Conservation (phyloP, 169 alveolate species). For the Miamiensis avidus region DNA sequence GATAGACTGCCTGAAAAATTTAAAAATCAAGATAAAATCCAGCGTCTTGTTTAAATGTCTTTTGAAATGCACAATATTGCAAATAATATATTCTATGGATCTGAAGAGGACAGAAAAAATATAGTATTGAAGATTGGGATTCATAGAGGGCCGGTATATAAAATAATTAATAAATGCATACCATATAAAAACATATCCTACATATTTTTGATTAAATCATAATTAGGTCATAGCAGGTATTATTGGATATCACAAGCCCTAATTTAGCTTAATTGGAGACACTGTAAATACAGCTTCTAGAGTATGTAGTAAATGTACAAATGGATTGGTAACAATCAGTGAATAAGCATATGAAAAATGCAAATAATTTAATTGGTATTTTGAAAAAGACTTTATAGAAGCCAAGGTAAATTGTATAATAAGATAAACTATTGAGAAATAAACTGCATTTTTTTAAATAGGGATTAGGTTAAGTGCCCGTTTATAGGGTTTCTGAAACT, state of each 20-base stretch:
- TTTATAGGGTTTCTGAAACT: neutral
- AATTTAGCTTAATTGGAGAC: constrained; percentile 86
- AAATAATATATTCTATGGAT: neutral
- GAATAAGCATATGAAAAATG: constrained; percentile 18
- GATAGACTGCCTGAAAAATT: neutral
- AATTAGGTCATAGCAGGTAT: constrained; percentile 87
- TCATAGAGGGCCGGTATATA: neutral
- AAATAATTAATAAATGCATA: no score
- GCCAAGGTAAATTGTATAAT: neutral
- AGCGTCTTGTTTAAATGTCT: neutral
- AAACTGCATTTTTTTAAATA: no score
- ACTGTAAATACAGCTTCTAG: constrained; percentile 87
- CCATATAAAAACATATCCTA: neutral
- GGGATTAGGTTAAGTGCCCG: neutral
- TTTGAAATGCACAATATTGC: neutral
- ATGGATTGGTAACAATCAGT: constrained; percentile 36
- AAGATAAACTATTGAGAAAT: neutral
- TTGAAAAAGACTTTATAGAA: neutral
- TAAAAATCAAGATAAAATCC: no score
- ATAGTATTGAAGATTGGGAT: neutral
- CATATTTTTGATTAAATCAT: constrained; percentile 60
- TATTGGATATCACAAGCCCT: constrained; percentile 86
- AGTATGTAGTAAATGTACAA: constrained; percentile 65
- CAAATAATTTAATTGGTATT: no score
- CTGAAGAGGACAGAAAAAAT: neutral